Percentiles rank a stretch among this genome's conserved stretches.
Evolutionary conservation across 768 basidiomycete genomes (phyloP).

Genomic region (Roridomyces roridus): DNA sequence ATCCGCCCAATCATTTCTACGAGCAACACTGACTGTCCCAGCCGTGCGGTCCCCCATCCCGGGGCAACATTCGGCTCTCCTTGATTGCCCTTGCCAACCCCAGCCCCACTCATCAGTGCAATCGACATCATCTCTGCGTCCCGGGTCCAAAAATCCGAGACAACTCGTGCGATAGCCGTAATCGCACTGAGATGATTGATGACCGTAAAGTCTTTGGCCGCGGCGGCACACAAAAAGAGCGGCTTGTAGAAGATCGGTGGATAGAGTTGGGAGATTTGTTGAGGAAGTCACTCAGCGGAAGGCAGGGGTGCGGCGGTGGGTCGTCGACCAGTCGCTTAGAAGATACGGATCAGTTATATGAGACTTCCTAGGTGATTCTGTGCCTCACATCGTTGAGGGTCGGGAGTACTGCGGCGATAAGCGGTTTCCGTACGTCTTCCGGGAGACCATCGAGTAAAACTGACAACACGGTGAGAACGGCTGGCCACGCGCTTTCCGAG

Average conservation of each 20-base stretch:
- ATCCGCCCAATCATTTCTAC: constrained; percentile 65
- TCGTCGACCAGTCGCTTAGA: constrained; percentile 64
- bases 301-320: constrained; percentile 56
- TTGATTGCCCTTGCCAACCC: constrained; percentile 29
- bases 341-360: no score
- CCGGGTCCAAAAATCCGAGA: constrained; percentile 69
- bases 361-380: no score
- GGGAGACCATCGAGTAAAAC: constrained; percentile 51
- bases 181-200: constrained; percentile 65
- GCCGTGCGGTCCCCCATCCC: constrained; percentile 55
- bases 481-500: constrained; percentile 47
- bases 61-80: constrained; percentile 4
- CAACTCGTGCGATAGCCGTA: constrained; percentile 54
- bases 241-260: constrained; percentile 77
- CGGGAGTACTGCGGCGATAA: constrained; percentile 50
- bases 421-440: constrained; percentile 49
- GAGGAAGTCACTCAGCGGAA: constrained; percentile 56
- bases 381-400: constrained; percentile 55
- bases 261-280: constrained; percentile 53
- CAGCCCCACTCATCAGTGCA: constrained; percentile 64
- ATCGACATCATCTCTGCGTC: constrained; percentile 80
- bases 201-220: constrained; percentile 64
- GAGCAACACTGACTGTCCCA: constrained; percentile 68
- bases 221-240: constrained; percentile 71
- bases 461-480: constrained; percentile 45